These are phyloP conservation scores for Blepharisma stoltei DNA, from an alignment of 73 alveolate species.

Conservation along the genomic window DNA sequence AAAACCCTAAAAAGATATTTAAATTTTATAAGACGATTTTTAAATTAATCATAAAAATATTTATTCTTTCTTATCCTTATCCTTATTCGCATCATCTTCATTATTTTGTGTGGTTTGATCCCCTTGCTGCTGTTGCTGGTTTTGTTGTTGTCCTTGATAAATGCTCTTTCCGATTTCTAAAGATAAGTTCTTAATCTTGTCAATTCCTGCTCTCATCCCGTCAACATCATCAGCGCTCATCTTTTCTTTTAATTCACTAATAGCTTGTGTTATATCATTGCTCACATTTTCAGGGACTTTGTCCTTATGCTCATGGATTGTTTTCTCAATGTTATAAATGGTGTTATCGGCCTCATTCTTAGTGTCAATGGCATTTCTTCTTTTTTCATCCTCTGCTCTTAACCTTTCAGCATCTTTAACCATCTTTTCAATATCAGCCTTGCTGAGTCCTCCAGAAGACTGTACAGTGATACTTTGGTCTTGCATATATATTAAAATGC, in stretches of 20 bases:
- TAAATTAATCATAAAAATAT: not conserved
- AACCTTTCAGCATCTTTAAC: constrained; percentile 79
- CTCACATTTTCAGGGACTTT: constrained; percentile 63
- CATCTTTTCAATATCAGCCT: constrained; percentile 84
- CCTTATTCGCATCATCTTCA: constrained; percentile 5
- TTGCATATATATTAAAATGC: too few relatives aligned
- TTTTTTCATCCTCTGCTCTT: constrained; percentile 74
- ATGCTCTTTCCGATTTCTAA: constrained; percentile 70
- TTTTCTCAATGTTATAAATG: constrained; percentile 76
- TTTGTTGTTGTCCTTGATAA: constrained; percentile 26
- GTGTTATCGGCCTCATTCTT: constrained; percentile 87
- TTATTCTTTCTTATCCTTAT: not conserved
- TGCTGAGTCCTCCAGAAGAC: constrained; percentile 87
- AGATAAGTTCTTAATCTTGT: constrained; percentile 58
- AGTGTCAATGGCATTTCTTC: constrained; percentile 59
- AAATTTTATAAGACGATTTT: too few relatives aligned
- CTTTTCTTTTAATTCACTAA: constrained; percentile 42
- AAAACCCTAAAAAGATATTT: too few relatives aligned
- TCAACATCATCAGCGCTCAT: constrained; percentile 49
- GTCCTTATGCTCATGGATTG: constrained; percentile 66
- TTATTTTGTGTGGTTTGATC: not conserved
- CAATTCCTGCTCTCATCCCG: constrained; percentile 53
- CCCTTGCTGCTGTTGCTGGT: not conserved
- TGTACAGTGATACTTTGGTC: constrained; percentile 74
- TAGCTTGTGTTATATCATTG: not conserved